Conservation (phyloP, 345 rosid species). For the Melaleuca quinquenervia region DNA sequence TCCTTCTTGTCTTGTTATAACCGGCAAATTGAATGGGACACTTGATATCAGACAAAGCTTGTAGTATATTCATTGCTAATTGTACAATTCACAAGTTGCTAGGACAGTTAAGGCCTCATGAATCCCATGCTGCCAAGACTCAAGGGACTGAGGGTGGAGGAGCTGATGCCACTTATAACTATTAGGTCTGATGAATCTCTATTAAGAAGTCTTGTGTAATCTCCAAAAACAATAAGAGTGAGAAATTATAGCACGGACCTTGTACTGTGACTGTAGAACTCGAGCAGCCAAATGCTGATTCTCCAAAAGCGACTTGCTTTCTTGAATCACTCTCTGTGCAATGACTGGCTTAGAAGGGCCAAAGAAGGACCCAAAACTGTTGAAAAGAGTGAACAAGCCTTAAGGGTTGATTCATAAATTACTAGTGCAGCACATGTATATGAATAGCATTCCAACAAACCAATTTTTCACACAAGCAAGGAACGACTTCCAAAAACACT, state of each 20-base stretch:
- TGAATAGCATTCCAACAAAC: neutral
- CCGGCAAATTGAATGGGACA: neutral
- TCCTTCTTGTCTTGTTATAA: neutral
- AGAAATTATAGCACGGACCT: slow-evolving; percentile 23
- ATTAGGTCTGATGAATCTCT: neutral
- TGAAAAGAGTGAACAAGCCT: neutral
- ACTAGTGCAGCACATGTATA: neutral
- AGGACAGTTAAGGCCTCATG: neutral
- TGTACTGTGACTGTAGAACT: slow-evolving; percentile 14
- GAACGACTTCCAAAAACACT: neutral
- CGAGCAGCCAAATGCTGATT: slow-evolving; percentile 41
- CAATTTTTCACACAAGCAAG: neutral
- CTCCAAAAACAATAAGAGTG: neutral
- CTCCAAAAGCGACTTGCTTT: slow-evolving; percentile 88
- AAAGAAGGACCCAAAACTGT: slow-evolving; percentile 93
- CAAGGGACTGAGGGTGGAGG: neutral
- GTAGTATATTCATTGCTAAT: neutral
- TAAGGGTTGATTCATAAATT: neutral
- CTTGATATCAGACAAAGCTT: neutral
- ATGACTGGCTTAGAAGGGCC: slow-evolving; percentile 90
- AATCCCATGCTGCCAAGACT: neutral
- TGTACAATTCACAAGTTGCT: neutral
- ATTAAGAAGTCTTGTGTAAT: neutral
- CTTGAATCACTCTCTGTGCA: slow-evolving; percentile 85
- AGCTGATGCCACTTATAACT: neutral